Evolutionary conservation across 192 early-diverging fungal species (phyloP).

Genomic region (Backusella sp.): DNA sequence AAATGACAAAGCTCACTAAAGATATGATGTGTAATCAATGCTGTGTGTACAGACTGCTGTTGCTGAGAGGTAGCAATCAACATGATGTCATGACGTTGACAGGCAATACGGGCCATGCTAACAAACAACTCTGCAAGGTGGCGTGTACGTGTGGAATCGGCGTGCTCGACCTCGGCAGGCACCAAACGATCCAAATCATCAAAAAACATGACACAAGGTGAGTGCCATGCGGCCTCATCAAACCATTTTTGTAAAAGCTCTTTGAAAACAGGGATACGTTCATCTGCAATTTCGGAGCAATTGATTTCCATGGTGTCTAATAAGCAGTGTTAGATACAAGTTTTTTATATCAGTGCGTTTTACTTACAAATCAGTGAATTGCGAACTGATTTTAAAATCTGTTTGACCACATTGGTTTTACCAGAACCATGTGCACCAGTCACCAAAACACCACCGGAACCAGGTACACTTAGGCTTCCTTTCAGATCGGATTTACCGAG

Average conservation of each 20-base stretch:
- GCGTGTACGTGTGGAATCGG: constrained; percentile 60
- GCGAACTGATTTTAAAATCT: constrained; percentile 42
- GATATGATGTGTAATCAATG: constrained; percentile 56
- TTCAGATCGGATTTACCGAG: constrained; percentile 41
- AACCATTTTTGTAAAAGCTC: constrained; percentile 58
- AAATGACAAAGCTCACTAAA: constrained; percentile 64
- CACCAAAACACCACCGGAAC: constrained; percentile 59
- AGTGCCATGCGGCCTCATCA: constrained; percentile 64
- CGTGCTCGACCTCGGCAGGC: constrained; percentile 71
- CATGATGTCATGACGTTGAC: constrained; percentile 46
- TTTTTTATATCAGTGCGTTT: constrained; percentile 31
- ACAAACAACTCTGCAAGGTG: constrained; percentile 67
- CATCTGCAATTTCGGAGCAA: constrained; percentile 58
- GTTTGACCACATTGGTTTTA: constrained; percentile 65
- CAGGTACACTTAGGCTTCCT: constrained; percentile 31
- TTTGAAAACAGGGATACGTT: constrained; percentile 57
- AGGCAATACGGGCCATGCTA: constrained; percentile 48
- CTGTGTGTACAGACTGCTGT: constrained; percentile 58
- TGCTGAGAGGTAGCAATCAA: constrained; percentile 68
- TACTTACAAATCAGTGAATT: constrained; percentile 43
- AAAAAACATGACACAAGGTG: constrained; percentile 70
- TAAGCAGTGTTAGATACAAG: not conserved
- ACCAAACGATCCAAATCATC: constrained; percentile 77
- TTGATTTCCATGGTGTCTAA: constrained; percentile 54
- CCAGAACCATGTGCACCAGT: constrained; percentile 74